Percentiles rank a stretch among this genome's conserved stretches.
phyloP scores from a whole-genome alignment of 495 filamentous ascomycete species.

The Aspergillus diversus region DNA sequence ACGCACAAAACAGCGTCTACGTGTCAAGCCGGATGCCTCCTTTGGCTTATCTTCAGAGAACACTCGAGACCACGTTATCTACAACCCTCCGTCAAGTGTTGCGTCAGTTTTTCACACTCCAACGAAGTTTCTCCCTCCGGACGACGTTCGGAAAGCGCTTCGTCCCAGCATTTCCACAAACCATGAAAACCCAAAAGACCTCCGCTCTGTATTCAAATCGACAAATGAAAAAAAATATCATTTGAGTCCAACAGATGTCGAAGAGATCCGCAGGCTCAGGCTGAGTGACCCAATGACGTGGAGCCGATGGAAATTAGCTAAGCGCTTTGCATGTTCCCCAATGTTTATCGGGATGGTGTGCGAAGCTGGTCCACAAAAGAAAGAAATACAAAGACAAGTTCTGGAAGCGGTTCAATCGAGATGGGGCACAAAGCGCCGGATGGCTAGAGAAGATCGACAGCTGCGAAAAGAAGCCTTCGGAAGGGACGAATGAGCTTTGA shows the following conservation, averaged over 20 bases:
- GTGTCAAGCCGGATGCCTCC: slow-evolving; percentile 72
- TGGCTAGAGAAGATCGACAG: slow-evolving; percentile 73
- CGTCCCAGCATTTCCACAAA: slow-evolving; percentile 32
- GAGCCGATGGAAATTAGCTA: slow-evolving; percentile 70
- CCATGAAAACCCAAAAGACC: slow-evolving; percentile 30
- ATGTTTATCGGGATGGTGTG: slow-evolving; percentile 68
- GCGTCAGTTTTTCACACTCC: slow-evolving; percentile 87
- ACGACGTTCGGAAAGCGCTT: slow-evolving; percentile 71
- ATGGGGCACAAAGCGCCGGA: slow-evolving; percentile 73
- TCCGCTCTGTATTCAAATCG: slow-evolving; percentile 60
- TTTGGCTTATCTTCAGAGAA: slow-evolving; percentile 58
- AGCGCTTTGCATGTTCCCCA: slow-evolving; percentile 74
- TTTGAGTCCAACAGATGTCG: slow-evolving; percentile 71
- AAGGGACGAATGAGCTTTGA: slow-evolving; percentile 45
- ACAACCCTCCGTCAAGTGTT: slow-evolving; percentile 89
- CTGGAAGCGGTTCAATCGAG: slow-evolving; percentile 65
- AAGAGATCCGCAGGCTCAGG: slow-evolving; percentile 76
- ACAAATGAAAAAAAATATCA: slow-evolving; percentile 72
- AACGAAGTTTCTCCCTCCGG: slow-evolving; percentile 80
- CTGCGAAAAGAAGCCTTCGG: slow-evolving; percentile 66
- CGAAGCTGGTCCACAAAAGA: slow-evolving; percentile 50
- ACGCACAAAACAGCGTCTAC: slow-evolving; percentile 72
- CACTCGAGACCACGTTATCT: slow-evolving; percentile 71
- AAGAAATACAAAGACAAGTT: slow-evolving; percentile 55
- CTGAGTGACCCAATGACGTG: slow-evolving; percentile 67